A percentile compares a stretch with the other conserved stretches of the same genome.
These are phyloP conservation scores for Sanguinoderma infundibulare DNA, from an alignment of 1,284 basidiomycete species.

Conservation along the genomic window DNA sequence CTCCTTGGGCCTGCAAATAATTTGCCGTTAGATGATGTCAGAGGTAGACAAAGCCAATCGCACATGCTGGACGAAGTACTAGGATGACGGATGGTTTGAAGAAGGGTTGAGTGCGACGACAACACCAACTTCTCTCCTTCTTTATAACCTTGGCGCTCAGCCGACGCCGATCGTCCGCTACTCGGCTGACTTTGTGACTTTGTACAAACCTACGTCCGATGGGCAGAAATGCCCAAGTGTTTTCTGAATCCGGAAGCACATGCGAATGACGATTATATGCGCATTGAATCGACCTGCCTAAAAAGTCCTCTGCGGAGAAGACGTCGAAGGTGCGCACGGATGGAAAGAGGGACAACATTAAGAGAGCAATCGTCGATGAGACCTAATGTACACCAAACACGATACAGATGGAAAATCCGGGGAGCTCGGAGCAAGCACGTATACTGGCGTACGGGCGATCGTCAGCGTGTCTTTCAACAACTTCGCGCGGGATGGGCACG, in stretches of 20 bases:
- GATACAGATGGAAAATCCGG: conserved; percentile 4
- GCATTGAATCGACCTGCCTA: neutral
- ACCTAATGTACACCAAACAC: conserved; percentile 13
- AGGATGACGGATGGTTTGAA: neutral
- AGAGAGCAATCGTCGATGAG: neutral
- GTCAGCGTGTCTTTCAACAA: neutral
- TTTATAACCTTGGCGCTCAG: neutral
- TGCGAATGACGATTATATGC: neutral
- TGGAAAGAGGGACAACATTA: neutral
- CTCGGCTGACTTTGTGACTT: neutral
- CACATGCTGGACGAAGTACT: neutral
- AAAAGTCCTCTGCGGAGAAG: too few relatives aligned
- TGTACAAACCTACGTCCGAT: neutral
- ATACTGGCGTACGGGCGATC: neutral
- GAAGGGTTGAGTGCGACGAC: neutral
- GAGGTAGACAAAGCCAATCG: neutral
- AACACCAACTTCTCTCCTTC: neutral
- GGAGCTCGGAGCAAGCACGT: neutral
- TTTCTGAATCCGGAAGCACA: neutral
- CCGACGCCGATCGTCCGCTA: neutral
- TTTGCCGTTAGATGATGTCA: neutral
- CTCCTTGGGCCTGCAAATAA: conserved; percentile 18
- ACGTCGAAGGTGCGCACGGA: too few relatives aligned
- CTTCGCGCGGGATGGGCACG: neutral
- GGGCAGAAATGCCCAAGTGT: neutral